A percentile compares a stretch with the other conserved stretches of the same genome.
These are phyloP conservation scores for Pinguiococcus pyrenoidosus DNA, from an alignment of 108 stramenopile genomes.

Conservation along the genomic window DNA sequence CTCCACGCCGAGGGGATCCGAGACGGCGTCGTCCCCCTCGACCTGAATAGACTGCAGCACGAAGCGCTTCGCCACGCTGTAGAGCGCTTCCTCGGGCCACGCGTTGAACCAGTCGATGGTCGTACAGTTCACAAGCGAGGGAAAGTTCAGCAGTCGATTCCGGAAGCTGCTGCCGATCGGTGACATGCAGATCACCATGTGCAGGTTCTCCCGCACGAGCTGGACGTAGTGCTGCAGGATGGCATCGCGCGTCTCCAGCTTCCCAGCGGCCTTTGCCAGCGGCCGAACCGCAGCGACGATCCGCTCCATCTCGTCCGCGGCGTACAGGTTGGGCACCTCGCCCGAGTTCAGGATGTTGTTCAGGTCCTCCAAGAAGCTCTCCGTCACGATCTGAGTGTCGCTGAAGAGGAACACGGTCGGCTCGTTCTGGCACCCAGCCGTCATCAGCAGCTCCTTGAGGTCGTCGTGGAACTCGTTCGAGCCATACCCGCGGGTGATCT, in stretches of 20 bases:
- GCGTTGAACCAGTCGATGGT: conserved; percentile 64
- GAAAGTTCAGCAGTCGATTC: conserved; percentile 41
- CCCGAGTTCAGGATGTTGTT: conserved; percentile 45
- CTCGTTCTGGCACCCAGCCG: conserved; percentile 30
- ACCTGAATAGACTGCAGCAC: conserved; percentile 10
- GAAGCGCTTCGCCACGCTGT: conserved; percentile 49
- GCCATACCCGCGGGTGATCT: conserved; percentile 43
- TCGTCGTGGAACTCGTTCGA: conserved; percentile 38
- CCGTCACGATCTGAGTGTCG: conserved; percentile 48
- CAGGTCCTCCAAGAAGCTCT: conserved; percentile 46
- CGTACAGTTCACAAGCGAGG: conserved; percentile 47
- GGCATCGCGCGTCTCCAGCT: conserved; percentile 34
- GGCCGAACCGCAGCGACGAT: conserved; percentile 30
- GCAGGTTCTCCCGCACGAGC: conserved; percentile 45
- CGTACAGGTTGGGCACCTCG: conserved; percentile 49
- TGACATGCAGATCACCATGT: conserved; percentile 47
- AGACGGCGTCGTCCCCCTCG: no score
- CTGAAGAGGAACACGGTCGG: conserved; percentile 43
- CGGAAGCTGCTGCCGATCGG: conserved; percentile 56
- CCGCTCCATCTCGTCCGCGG: conserved; percentile 35
- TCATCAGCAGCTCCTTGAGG: conserved; percentile 31
- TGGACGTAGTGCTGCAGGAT: conserved; percentile 34
- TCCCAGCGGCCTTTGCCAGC: conserved; percentile 36
- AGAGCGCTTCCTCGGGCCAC: conserved; percentile 59
- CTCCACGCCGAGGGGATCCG: conserved; percentile 38